Conservation (phyloP, 176 grass and related monocot species). For the Tillandsia fasciculata region DNA sequence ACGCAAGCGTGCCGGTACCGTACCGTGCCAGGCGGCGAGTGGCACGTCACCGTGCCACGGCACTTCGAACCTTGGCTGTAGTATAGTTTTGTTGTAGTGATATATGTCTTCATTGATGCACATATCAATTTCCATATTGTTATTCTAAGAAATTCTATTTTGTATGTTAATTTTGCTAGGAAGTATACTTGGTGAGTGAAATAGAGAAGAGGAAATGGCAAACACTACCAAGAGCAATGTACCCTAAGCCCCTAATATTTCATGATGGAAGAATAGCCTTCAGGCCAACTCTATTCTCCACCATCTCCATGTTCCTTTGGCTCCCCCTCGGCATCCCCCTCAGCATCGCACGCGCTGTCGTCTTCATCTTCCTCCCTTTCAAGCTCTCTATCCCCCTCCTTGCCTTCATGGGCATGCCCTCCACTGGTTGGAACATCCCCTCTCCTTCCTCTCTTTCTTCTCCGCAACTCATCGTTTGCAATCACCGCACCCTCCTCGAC, state of each 20-base stretch:
- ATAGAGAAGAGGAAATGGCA: conserved; percentile 38
- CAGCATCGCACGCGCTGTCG: conserved; percentile 14
- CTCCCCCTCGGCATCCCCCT: conserved; percentile 31
- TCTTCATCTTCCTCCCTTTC: conserved; percentile 43
- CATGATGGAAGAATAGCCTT: conserved; percentile 68
- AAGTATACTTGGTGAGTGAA: conserved; percentile 33
- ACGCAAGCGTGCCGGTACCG: too few relatives aligned
- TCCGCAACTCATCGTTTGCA: conserved; percentile 57
- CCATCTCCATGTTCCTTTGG: conserved; percentile 57
- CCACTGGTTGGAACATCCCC: background rate
- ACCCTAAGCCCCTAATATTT: conserved; percentile 50
- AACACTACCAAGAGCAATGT: conserved; percentile 10
- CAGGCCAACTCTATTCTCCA: conserved; percentile 31
- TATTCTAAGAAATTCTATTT: too few relatives aligned
- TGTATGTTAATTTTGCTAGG: conserved; percentile 11
- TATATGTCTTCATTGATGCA: too few relatives aligned
- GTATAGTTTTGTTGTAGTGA: too few relatives aligned
- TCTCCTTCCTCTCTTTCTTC: background rate
- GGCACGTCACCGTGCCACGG: too few relatives aligned
- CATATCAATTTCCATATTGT: too few relatives aligned
- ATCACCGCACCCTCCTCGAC: conserved; percentile 77
- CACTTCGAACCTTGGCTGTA: too few relatives aligned
- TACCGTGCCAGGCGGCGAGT: too few relatives aligned
- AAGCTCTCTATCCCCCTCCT: conserved; percentile 39
- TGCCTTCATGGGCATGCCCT: conserved; percentile 42